These are phyloP conservation scores for Fusarium concolor DNA, from an alignment of 2,329 filamentous ascomycete genomes.

Conservation along the genomic window DNA sequence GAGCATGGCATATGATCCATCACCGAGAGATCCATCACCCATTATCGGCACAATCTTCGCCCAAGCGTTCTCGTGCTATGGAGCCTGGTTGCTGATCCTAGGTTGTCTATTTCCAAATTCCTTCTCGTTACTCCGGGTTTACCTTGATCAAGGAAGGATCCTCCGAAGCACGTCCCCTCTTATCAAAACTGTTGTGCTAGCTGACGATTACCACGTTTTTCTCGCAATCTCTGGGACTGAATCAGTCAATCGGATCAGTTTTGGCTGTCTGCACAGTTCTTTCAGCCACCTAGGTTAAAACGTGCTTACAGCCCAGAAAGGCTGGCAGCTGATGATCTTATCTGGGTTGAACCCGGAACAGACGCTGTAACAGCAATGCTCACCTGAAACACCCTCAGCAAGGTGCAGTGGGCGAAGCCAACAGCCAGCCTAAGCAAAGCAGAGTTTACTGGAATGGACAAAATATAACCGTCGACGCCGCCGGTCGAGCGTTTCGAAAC, in stretches of 20 bases:
- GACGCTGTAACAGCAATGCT: conserved; percentile 33
- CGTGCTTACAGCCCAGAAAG: conserved; percentile 8
- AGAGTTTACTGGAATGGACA: conserved; percentile 3
- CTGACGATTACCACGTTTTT: conserved; percentile 27
- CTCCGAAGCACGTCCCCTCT: neutral
- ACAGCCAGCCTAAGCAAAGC: neutral
- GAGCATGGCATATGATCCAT: conserved; percentile 21
- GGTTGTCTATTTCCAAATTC: conserved; percentile 20
- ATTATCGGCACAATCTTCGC: neutral
- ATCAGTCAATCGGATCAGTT: conserved; percentile 11
- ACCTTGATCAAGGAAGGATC: conserved; percentile 20
- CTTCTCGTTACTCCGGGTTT: conserved; percentile 20
- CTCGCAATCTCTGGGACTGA: conserved; percentile 17
- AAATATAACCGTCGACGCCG: conserved; percentile 23
- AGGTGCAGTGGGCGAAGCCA: conserved; percentile 7
- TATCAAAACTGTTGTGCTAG: conserved; percentile 18
- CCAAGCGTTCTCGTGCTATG: conserved; percentile 4
- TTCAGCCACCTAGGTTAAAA: conserved; percentile 1
- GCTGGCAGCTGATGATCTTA: conserved; percentile 18
- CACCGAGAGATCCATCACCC: neutral
- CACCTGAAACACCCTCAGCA: conserved; percentile 35
- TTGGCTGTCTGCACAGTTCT: conserved; percentile 11
- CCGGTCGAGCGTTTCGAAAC: conserved; percentile 45
- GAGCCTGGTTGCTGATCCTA: conserved; percentile 15
- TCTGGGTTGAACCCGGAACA: conserved; percentile 22